Evolutionary conservation across 2,329 filamentous ascomycete genomes (phyloP), one percentile per base, ranked within the genome.

Genomic region (Colletotrichum sansevieriae): DNA sequence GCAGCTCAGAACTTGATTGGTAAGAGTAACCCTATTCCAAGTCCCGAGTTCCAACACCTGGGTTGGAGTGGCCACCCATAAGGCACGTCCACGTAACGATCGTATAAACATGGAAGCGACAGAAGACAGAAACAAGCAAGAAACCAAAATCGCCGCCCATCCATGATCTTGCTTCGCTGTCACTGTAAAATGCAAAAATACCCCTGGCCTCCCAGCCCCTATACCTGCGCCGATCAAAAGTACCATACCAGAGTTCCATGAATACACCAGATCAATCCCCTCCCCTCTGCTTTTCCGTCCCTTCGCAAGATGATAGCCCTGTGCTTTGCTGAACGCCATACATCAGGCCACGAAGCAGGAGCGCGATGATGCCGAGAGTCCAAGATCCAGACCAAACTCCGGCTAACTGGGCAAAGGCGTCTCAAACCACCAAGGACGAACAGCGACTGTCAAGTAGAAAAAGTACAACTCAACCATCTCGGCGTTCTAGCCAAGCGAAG

Each of bases 401-500:
- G 4, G 37, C 13, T 15, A 12, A 13, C 12, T 9, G 10, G 35
- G 10, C 35, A 13, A 39, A 29, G 49, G 37, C 15, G 33, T n/a
- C 10, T 29, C 49, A 12, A 54, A 9, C 20, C 49, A 29, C 49
- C 29, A 3, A 35, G 20, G n/a, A 25, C 35, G 49, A 12, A 52
- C 18, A 12, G 15, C 4, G 37, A 39, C 37, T 35, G 7, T 20
- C 15, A 37, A 54, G 15, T n/a, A 46, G 12, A 20, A 46, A 46
- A 46, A 10, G 15, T 33, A 35, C 15, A 11, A 2, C 12, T 18
- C 3, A 12, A 10, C 10, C 22, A 4, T 11, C 25, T 3, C 47
- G 22, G 49, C 15, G 18, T 11, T 25, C 18, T 1, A 54, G 49
- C 29, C 25, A 8, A 54, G 49, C 29, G 49, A 54, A 0, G 83